These are phyloP conservation scores for Geotrichum aggregatum DNA, from an alignment of 1,139 yeast genomes.

Conservation along the genomic window DNA sequence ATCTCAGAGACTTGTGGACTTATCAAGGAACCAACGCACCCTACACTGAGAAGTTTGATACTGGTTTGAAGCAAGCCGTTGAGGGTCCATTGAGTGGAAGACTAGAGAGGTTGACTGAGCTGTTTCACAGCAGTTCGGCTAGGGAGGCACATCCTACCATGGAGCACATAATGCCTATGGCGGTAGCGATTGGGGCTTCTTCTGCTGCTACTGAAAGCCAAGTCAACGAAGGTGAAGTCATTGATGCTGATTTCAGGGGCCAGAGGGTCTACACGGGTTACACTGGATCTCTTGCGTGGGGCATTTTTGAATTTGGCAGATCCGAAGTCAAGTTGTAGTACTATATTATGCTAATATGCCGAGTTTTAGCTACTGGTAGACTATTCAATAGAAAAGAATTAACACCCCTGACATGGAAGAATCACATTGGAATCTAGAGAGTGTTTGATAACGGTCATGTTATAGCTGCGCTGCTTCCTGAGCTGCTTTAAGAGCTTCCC, in stretches of 20 bases:
- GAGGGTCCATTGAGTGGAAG: slow-evolving; percentile 14
- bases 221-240: not conserved
- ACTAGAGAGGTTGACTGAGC: slow-evolving; percentile 6
- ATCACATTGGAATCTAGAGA: no score
- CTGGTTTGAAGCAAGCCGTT: slow-evolving; percentile 36
- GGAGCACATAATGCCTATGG: slow-evolving; percentile 20
- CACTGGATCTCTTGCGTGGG: slow-evolving; percentile 19
- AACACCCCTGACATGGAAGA: no score
- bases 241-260: slow-evolving; percentile 8
- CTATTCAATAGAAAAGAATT: no score
- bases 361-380: no score
- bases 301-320: slow-evolving; percentile 18
- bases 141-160: slow-evolving; percentile 18
- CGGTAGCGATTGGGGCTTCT: slow-evolving; percentile 17
- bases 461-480: no score
- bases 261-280: slow-evolving; percentile 8
- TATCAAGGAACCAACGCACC: slow-evolving; percentile 32
- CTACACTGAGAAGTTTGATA: slow-evolving; percentile 51
- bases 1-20: slow-evolving; percentile 50
- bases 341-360: no score
- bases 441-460: no score
- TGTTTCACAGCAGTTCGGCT: slow-evolving; percentile 13
- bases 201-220: not conserved
- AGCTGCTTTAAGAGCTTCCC: no score
- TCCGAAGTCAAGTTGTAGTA: not conserved